Percentiles rank a stretch among this genome's conserved stretches.
phyloP scores from a whole-genome alignment of 2,329 filamentous ascomycete species.

The Ophiocordyceps australis region DNA sequence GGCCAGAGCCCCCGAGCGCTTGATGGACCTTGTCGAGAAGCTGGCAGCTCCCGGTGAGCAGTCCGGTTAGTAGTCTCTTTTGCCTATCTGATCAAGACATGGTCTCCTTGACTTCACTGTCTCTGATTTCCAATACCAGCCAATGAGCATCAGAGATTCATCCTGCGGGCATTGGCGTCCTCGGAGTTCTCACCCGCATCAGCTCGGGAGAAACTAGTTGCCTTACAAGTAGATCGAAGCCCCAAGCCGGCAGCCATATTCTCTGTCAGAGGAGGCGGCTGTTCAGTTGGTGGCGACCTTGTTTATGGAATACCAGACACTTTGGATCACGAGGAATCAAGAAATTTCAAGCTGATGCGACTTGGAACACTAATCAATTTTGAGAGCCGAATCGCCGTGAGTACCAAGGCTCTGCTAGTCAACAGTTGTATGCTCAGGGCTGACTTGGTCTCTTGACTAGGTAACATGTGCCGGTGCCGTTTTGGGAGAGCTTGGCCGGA shows the following conservation, averaged over 20 bases:
- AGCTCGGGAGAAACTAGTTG: conserved; percentile 47
- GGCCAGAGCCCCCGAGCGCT: conserved; percentile 21
- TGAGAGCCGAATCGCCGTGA: conserved; percentile 52
- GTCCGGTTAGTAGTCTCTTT: no score
- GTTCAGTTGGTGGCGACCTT: not conserved
- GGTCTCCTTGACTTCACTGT: no score
- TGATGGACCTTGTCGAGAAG: conserved; percentile 14
- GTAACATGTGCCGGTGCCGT: conserved; percentile 79
- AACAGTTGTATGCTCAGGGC: no score
- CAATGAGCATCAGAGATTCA: conserved; percentile 5
- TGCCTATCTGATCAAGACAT: no score
- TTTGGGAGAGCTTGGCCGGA: conserved; percentile 56
- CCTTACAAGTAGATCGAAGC: conserved; percentile 9
- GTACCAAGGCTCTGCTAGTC: no score
- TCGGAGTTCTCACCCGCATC: conserved; percentile 53
- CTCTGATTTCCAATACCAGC: conserved; percentile 1
- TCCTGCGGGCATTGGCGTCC: conserved; percentile 49
- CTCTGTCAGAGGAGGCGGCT: conserved; percentile 3
- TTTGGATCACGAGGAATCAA: not conserved
- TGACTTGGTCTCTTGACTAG: conserved; percentile 17
- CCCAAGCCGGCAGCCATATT: conserved; percentile 6
- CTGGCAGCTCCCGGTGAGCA: conserved; percentile 2
- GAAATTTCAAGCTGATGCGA: conserved; percentile 39
- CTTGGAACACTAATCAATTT: conserved; percentile 56
- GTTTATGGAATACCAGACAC: not conserved